A percentile compares a stretch with the other conserved stretches of the same genome.
Conservation (phyloP, 805 yeast species). For the Allodekkera sacchari region DNA sequence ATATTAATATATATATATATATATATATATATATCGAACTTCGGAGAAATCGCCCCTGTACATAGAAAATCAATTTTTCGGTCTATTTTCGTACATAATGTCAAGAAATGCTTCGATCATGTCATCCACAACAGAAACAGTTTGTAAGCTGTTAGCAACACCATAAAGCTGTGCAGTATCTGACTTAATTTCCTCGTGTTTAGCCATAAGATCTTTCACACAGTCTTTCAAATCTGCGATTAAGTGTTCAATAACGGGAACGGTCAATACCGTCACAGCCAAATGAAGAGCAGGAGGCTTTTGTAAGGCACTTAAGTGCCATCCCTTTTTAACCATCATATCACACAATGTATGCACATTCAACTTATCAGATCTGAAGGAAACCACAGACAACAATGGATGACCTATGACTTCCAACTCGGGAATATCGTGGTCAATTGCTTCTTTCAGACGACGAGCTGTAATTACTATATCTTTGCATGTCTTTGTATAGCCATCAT, state of each 20-base stretch:
- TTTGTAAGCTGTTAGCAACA: constrained; percentile 84
- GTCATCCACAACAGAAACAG: constrained; percentile 76
- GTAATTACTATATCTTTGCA: constrained; percentile 62
- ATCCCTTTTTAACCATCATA: constrained; percentile 53
- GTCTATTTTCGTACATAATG: constrained; percentile 59
- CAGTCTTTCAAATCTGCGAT: constrained; percentile 39
- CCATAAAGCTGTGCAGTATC: constrained; percentile 91
- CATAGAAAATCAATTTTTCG: no score
- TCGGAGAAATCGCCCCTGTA: no score
- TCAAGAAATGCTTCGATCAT: constrained; percentile 78
- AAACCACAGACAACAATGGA: constrained; percentile 73
- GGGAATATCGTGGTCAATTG: constrained; percentile 38
- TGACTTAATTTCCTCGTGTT: constrained; percentile 18
- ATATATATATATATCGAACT: no score
- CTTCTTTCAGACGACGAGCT: constrained; percentile 46
- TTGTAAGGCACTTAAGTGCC: constrained; percentile 88
- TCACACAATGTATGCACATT: constrained; percentile 80
- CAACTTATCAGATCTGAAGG: constrained; percentile 57
- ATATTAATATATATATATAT: no score
- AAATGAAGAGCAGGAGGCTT: constrained; percentile 86
- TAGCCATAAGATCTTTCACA: constrained; percentile 31
- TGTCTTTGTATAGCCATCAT: constrained; percentile 65
- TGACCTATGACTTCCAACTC: constrained; percentile 72
- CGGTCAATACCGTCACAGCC: constrained; percentile 73
- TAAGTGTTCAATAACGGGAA: constrained; percentile 52